phyloP scores from a whole-genome alignment of 2,329 filamentous ascomycete genomes.

The Penicillium freii region DNA sequence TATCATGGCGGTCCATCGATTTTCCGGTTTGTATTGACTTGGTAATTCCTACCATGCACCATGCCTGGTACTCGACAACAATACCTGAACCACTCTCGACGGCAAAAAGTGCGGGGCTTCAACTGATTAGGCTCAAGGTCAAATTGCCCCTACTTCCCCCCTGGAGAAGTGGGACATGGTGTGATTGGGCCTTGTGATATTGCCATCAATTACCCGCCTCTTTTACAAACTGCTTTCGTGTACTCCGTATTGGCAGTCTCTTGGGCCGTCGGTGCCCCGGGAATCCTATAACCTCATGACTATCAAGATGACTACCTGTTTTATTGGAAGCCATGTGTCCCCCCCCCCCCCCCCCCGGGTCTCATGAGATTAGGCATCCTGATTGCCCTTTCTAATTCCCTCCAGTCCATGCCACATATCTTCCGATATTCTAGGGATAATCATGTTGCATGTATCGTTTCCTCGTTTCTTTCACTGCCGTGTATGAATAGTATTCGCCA shows the following conservation, averaged over 20 bases:
- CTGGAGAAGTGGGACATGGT: conserved; percentile 2
- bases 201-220: neutral
- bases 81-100: too few species aligned
- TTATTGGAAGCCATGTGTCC: neutral
- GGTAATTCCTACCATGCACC: too few species aligned
- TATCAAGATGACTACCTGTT: neutral
- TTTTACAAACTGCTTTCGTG: neutral
- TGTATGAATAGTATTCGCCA: conserved; percentile 62
- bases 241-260: neutral
- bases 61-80: too few species aligned
- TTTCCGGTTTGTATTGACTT: too few species aligned
- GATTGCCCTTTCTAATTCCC: conserved; percentile 34
- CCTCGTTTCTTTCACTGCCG: conserved; percentile 50
- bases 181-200: neutral
- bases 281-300: neutral
- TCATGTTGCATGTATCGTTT: conserved; percentile 46
- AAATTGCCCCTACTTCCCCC: neutral
- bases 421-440: conserved; percentile 43
- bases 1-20: too few species aligned
- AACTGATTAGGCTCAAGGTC: neutral
- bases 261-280: conserved; percentile 8
- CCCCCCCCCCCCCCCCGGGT: neutral
- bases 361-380: conserved; percentile 8
- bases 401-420: conserved; percentile 40
- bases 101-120: neutral